Base-by-base conservation (phyloP, 495 filamentous ascomycete genomes). In the Daldinia decipiens region DNA sequence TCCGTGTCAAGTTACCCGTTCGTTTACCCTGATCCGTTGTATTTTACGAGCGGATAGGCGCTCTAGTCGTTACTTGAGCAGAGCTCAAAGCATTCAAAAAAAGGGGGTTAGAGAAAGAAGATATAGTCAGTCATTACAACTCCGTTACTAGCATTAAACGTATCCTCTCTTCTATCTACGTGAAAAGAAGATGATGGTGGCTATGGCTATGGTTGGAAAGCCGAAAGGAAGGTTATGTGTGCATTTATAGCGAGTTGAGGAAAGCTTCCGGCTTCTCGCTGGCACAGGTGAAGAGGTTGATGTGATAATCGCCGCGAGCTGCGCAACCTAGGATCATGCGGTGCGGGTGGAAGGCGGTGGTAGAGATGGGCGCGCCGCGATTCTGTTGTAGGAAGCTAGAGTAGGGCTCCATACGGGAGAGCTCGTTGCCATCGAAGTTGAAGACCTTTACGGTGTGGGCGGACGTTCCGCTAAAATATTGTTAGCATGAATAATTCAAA, bases 301-400 rank as follows among this genome's bases (percentile, higher is more conserved):
- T 84, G 70, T 92, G 87, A 56, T 89, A 86, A 69, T 93, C 90
- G 8, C 89, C 87, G 8, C 89, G 81, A 9, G 91, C 92, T 0
- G 93, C 90, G 65, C 90, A 94, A 19, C 93, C 95, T 56, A 99
- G 82, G 79, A 98, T 87, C 83, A 97, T 95, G 17, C 92, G 89
- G 75, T 99, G 95, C 4, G 95, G 95, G 79, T 99, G 95, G 84
- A 98, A 99, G 0, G 93, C 91, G 3, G 95, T 95, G 45, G 90
- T 82, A n/a, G 92, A 86, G 56, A 98, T 96, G 1, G 96, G 91
- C 0, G 90, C 85, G 39, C 88, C 87, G 55, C 91, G 89, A 63
- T 89, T 91, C 67, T 91, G 88, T 45, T 93, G 89, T 4, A 97
- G 83, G 83, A 97, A 97, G 73, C 90, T 90, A 15, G 92, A 91